Percentiles rank a stretch among this genome's conserved stretches.
These are phyloP conservation scores for Kokia cookei DNA, from an alignment of 441 rosid genomes.

Conservation along the genomic window DNA sequence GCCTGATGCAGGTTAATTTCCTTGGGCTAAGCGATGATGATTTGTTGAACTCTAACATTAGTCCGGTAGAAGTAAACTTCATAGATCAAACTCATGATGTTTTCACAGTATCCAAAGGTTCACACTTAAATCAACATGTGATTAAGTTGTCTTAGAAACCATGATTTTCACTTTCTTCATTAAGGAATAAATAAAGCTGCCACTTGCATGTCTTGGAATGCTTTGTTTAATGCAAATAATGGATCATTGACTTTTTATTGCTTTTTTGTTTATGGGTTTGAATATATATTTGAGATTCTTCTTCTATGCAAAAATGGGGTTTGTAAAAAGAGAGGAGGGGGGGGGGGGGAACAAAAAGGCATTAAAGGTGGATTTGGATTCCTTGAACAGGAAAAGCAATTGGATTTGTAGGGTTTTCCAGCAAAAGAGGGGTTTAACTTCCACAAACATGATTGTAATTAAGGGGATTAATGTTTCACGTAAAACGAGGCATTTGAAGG, in stretches of 20 bases:
- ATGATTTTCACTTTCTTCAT: background rate
- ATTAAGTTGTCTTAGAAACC: background rate
- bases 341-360: background rate
- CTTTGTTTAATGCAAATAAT: background rate
- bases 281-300: background rate
- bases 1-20: too few species aligned
- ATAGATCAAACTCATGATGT: background rate
- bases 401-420: background rate
- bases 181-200: background rate
- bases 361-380: background rate
- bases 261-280: background rate
- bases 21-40: too few species aligned
- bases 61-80: background rate
- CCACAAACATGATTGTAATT: conserved; percentile 6
- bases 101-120: background rate
- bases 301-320: background rate
- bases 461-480: conserved; percentile 38
- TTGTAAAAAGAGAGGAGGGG: background rate
- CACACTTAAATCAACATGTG: background rate
- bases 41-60: background rate
- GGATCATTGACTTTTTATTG: background rate
- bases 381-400: background rate
- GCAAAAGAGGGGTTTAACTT: background rate
- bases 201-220: background rate
- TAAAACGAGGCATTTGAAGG: conserved; percentile 56